A percentile compares a stretch with the other conserved stretches of the same genome.
Evolutionary conservation across 2,329 filamentous ascomycete species (phyloP).

Genomic region (Fusarium falciforme): DNA sequence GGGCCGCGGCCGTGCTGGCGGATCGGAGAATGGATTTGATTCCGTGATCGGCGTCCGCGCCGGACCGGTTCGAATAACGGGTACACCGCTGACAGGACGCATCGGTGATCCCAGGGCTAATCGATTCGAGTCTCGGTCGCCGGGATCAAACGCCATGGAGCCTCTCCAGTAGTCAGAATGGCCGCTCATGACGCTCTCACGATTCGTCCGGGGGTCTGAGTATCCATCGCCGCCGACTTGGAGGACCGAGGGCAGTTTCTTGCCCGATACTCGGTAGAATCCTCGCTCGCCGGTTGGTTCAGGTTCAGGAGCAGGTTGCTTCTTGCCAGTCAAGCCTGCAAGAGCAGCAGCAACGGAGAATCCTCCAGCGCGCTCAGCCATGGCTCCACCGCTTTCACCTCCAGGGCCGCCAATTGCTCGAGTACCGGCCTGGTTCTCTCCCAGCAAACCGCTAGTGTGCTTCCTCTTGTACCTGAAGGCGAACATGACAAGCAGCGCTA

Average conservation of each 20-base stretch:
- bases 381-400: constrained; percentile 45
- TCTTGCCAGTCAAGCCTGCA: constrained; percentile 59
- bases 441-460: constrained; percentile 57
- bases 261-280: constrained; percentile 74
- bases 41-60: constrained; percentile 71
- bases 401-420: constrained; percentile 39
- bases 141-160: constrained; percentile 59
- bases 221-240: constrained; percentile 73
- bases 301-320: constrained; percentile 41
- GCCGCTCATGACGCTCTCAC: constrained; percentile 58
- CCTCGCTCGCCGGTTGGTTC: constrained; percentile 63
- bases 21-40: constrained; percentile 60
- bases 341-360: constrained; percentile 61
- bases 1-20: constrained; percentile 44
- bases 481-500: constrained; percentile 65
- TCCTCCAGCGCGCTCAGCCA: constrained; percentile 58
- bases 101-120: constrained; percentile 68
- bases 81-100: constrained; percentile 69
- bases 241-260: constrained; percentile 72
- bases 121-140: constrained; percentile 49
- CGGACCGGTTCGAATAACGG: constrained; percentile 73
- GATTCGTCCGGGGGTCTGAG: constrained; percentile 56
- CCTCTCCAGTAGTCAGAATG: constrained; percentile 66
- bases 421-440: constrained; percentile 50
- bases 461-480: constrained; percentile 68